phyloP scores from a whole-genome alignment of 2,329 filamentous ascomycete genomes.

The Aspergillaceae sp. region DNA sequence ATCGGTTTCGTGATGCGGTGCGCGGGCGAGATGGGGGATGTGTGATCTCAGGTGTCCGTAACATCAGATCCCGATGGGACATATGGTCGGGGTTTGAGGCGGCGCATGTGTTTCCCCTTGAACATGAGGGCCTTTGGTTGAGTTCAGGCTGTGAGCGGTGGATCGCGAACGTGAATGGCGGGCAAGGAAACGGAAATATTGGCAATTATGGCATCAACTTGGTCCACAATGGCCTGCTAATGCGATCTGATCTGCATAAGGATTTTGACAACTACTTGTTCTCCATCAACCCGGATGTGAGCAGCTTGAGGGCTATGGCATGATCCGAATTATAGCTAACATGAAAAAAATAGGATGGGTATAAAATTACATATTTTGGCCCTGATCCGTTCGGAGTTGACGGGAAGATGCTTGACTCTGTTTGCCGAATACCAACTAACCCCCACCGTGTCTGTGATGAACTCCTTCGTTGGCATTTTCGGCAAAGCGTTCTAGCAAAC shows the following conservation, averaged over 20 bases:
- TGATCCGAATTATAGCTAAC: neutral
- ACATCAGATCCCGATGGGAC: too few relatives aligned
- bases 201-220: slow-evolving; percentile 2
- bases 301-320: neutral
- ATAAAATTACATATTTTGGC: neutral
- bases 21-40: too few relatives aligned
- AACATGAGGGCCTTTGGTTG: too few relatives aligned
- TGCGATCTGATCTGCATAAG: slow-evolving; percentile 4
- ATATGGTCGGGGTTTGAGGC: too few relatives aligned
- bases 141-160: too few relatives aligned
- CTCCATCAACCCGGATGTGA: slow-evolving; percentile 9
- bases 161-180: too few relatives aligned
- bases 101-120: too few relatives aligned
- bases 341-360: neutral
- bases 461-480: slow-evolving; percentile 14
- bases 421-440: slow-evolving; percentile 4
- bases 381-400: neutral
- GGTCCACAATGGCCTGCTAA: slow-evolving; percentile 6
- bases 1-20: too few relatives aligned
- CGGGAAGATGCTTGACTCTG: slow-evolving; percentile 3
- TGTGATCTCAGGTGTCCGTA: too few relatives aligned
- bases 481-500: slow-evolving; percentile 13
- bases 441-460: slow-evolving; percentile 3
- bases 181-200: too few relatives aligned
- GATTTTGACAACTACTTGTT: slow-evolving; percentile 6